These are phyloP conservation scores for Camillea tinctor DNA, from an alignment of 2,329 filamentous ascomycete genomes.

Conservation along the genomic window DNA sequence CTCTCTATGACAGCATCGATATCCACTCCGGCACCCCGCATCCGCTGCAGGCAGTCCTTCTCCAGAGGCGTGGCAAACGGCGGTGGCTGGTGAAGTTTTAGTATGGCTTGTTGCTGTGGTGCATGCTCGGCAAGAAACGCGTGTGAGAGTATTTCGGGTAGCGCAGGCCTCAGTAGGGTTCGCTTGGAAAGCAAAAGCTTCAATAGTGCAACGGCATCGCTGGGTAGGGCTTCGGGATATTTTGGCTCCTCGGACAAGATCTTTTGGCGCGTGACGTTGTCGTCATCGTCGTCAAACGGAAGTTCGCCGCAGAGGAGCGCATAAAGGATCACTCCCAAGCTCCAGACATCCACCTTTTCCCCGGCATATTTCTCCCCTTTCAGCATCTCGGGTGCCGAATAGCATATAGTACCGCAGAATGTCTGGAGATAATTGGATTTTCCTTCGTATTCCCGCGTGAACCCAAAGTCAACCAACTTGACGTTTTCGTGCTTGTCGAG, in stretches of 20 bases:
- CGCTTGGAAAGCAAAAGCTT: slow-evolving; percentile 84
- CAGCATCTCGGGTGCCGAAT: slow-evolving; percentile 97
- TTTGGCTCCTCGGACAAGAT: slow-evolving; percentile 85
- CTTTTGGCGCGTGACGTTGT: slow-evolving; percentile 77
- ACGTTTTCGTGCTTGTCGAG: slow-evolving; percentile 97
- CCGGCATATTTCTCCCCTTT: slow-evolving; percentile 97
- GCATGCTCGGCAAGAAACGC: slow-evolving; percentile 87
- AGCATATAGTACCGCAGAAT: slow-evolving; percentile 96
- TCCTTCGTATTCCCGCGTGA: slow-evolving; percentile 95
- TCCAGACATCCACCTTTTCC: slow-evolving; percentile 98
- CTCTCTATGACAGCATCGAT: slow-evolving; percentile 94
- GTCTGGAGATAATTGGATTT: slow-evolving; percentile 93
- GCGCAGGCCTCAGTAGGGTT: slow-evolving; percentile 74
- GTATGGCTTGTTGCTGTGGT: slow-evolving; percentile 81
- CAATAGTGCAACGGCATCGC: slow-evolving; percentile 75
- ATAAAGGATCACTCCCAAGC: slow-evolving; percentile 80
- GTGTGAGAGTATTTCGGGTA: slow-evolving; percentile 84
- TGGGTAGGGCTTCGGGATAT: slow-evolving; percentile 77
- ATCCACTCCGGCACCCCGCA: slow-evolving; percentile 91
- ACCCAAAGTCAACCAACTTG: slow-evolving; percentile 96
- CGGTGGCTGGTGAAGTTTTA: slow-evolving; percentile 75
- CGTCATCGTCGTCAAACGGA: slow-evolving; percentile 95
- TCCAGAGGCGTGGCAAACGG: slow-evolving; percentile 85
- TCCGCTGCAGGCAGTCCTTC: slow-evolving; percentile 86
- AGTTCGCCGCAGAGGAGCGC: slow-evolving; percentile 80